phyloP scores from a whole-genome alignment of 2,329 filamentous ascomycete species.

The Zymoseptoria ardabiliae region DNA sequence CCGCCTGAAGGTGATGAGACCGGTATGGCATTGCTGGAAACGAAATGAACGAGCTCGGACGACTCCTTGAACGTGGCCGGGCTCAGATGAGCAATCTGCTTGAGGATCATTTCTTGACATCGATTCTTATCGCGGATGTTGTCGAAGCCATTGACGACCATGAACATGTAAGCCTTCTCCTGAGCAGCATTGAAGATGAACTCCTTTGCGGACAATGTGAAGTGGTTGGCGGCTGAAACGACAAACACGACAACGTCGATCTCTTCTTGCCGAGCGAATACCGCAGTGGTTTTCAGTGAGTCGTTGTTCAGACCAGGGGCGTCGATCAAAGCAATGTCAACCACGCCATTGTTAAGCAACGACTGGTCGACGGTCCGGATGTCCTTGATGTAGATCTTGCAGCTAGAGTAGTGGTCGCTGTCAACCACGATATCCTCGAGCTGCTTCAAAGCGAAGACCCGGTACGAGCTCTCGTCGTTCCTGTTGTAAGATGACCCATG shows the following conservation, averaged over 20 bases:
- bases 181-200: constrained; percentile 93
- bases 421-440: constrained; percentile 86
- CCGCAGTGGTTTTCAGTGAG: constrained; percentile 91
- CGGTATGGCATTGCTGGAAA: constrained; percentile 92
- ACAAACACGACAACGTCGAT: constrained; percentile 99
- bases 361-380: constrained; percentile 84
- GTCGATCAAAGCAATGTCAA: constrained; percentile 96
- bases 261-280: constrained; percentile 95
- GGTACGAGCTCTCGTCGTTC: constrained; percentile 89
- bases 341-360: constrained; percentile 90
- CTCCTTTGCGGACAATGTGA: constrained; percentile 94
- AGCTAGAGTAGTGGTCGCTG: constrained; percentile 81
- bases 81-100: constrained; percentile 81
- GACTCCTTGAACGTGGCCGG: constrained; percentile 90
- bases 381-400: constrained; percentile 95
- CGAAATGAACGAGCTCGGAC: constrained; percentile 89
- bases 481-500: constrained; percentile 73
- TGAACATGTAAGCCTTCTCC: constrained; percentile 98
- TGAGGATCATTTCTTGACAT: constrained; percentile 86
- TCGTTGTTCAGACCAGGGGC: constrained; percentile 93
- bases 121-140: constrained; percentile 85
- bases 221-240: constrained; percentile 94
- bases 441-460: constrained; percentile 69
- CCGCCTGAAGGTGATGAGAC: constrained; percentile 51
- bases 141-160: constrained; percentile 96